phyloP scores from a whole-genome alignment of 345 rosid genomes.

The Eucalyptus marginata region DNA sequence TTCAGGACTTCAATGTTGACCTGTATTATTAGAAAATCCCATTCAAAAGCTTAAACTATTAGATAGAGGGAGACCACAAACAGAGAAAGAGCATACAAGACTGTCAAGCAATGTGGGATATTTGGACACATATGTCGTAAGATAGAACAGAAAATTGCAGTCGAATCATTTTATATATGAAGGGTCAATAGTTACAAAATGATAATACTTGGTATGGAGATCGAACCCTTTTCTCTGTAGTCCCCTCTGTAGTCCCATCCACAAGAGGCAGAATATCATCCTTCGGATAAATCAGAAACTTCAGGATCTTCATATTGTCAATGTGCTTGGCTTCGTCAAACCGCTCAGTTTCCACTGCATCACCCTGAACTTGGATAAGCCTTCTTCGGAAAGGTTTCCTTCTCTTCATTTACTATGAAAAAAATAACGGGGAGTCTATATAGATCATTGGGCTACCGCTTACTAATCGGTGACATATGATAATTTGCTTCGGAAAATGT shows the following conservation, averaged over 20 bases:
- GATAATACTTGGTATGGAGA: not conserved
- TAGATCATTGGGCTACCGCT: not conserved
- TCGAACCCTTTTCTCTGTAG: slow-evolving; percentile 47
- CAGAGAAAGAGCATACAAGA: not conserved
- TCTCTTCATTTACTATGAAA: not conserved
- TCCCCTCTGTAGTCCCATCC: slow-evolving; percentile 57
- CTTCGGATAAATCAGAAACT: slow-evolving; percentile 52
- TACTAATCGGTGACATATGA: slow-evolving; percentile 57
- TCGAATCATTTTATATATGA: not conserved
- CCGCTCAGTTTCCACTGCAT: slow-evolving; percentile 54
- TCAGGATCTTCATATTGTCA: slow-evolving; percentile 79
- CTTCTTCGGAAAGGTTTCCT: not conserved
- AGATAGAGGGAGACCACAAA: not conserved
- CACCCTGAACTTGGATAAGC: not conserved
- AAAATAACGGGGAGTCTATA: not conserved
- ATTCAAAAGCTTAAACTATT: not conserved
- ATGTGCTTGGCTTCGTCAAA: slow-evolving; percentile 32
- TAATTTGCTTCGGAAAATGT: slow-evolving; percentile 36
- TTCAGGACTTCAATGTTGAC: slow-evolving; percentile 62
- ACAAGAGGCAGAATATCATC: slow-evolving; percentile 45
- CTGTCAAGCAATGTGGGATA: not conserved
- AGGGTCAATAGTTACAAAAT: not conserved
- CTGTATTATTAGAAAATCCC: slow-evolving; percentile 1
- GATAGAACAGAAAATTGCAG: not conserved
- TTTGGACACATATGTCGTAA: not conserved